These are phyloP conservation scores for Colletotrichum cereale DNA, from an alignment of 2,329 filamentous ascomycete species.

Conservation along the genomic window DNA sequence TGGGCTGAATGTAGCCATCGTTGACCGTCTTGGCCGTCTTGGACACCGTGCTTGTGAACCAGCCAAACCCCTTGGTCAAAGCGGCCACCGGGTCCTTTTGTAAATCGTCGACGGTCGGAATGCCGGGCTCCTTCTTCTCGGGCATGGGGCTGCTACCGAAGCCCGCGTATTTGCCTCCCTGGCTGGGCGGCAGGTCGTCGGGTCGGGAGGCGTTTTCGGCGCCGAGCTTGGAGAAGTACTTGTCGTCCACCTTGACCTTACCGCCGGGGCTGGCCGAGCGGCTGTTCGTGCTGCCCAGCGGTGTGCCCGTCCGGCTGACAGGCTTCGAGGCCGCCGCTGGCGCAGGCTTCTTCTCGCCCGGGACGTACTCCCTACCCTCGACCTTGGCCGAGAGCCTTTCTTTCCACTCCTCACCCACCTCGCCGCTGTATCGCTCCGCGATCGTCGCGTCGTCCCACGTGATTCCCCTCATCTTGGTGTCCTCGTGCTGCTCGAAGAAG, in stretches of 20 bases:
- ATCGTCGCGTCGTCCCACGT: constrained; percentile 91
- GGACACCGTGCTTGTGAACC: constrained; percentile 88
- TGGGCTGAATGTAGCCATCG: constrained; percentile 91
- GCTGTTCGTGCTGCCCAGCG: constrained; percentile 54
- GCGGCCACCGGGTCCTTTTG: constrained; percentile 92
- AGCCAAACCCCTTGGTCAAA: constrained; percentile 92
- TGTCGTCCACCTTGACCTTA: constrained; percentile 79
- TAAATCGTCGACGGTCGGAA: constrained; percentile 86
- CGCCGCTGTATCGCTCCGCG: constrained; percentile 88
- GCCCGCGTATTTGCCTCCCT: constrained; percentile 92
- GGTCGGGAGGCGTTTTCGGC: constrained; percentile 83
- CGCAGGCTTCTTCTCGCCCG: constrained; percentile 70
- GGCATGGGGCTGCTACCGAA: constrained; percentile 84
- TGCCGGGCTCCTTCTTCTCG: constrained; percentile 56
- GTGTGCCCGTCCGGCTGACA: constrained; percentile 55
- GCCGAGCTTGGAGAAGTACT: constrained; percentile 89
- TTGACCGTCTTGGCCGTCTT: constrained; percentile 95
- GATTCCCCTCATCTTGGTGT: constrained; percentile 75
- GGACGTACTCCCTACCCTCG: constrained; percentile 88
- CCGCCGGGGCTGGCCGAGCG: constrained; percentile 57
- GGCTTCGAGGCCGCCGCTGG: constrained; percentile 49
- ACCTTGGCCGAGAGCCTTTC: constrained; percentile 89
- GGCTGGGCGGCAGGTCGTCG: constrained; percentile 82
- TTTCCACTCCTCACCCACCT: constrained; percentile 95
- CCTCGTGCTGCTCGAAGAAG: constrained; percentile 83